A percentile compares a stretch with the other conserved stretches of the same genome.
phyloP scores from a whole-genome alignment of 2,329 filamentous ascomycete genomes.

The Apiospora arundinis region DNA sequence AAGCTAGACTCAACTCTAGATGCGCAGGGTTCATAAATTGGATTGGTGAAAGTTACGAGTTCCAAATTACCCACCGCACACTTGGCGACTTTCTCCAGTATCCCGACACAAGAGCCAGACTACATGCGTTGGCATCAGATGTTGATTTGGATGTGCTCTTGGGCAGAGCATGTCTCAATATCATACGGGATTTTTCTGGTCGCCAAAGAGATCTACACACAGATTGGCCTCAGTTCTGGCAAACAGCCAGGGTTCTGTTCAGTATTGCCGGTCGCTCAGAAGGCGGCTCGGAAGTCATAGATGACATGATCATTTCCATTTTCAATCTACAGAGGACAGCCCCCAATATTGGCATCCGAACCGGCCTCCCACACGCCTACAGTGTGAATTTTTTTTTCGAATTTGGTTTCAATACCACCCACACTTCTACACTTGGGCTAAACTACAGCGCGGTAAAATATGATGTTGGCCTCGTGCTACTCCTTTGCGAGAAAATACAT shows the following conservation, averaged over 20 bases:
- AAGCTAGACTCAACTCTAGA: background rate
- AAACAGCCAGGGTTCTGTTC: background rate
- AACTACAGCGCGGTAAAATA: too few species aligned
- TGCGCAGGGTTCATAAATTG: background rate
- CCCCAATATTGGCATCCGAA: background rate
- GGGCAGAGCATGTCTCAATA: background rate
- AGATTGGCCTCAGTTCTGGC: background rate
- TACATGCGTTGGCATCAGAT: background rate
- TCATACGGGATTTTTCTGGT: background rate
- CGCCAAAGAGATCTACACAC: background rate
- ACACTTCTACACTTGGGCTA: too few species aligned
- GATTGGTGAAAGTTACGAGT: too few species aligned
- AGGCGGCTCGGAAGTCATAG: background rate
- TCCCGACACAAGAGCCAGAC: background rate
- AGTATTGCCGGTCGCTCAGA: background rate
- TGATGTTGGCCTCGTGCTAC: too few species aligned
- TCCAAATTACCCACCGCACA: background rate
- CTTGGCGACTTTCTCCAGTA: background rate
- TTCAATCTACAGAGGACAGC: background rate
- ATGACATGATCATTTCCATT: background rate
- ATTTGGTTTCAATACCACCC: too few species aligned
- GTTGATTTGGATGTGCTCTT: background rate
- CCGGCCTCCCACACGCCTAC: background rate
- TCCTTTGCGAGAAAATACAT: too few species aligned
- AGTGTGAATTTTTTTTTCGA: too few species aligned